phyloP scores from a whole-genome alignment of 2,329 filamentous ascomycete genomes.

The Exutisphaerella laricina region DNA sequence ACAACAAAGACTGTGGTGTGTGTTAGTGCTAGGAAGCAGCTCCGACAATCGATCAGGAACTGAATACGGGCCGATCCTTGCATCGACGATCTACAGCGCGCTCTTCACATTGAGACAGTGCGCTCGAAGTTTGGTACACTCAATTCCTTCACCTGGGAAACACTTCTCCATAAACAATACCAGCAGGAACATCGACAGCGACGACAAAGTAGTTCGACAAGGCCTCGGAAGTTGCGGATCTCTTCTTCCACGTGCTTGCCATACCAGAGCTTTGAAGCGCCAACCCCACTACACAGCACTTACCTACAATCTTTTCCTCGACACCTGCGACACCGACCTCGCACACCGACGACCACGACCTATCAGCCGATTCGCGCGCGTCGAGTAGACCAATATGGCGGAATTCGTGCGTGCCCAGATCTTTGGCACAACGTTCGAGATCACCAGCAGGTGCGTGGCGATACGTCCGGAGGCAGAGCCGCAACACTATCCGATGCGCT shows the following conservation, averaged over 20 bases:
- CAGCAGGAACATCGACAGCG: not conserved
- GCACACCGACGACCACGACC: not conserved
- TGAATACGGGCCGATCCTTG: not conserved
- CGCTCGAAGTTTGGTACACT: not conserved
- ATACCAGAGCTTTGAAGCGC: not conserved
- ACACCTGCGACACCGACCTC: not conserved
- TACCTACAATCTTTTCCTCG: not conserved
- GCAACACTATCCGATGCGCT: not conserved
- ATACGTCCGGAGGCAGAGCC: constrained; percentile 11
- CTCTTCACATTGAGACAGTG: no score
- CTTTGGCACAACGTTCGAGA: constrained; percentile 99
- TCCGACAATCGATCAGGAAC: not conserved
- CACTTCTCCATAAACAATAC: no score
- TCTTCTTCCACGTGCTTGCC: not conserved
- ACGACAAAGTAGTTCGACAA: not conserved
- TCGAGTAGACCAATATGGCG: constrained; percentile 59
- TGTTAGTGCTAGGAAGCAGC: not conserved
- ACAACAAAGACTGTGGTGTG: no score
- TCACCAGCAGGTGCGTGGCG: constrained; percentile 77
- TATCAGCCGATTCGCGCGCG: constrained; percentile 5
- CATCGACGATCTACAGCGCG: constrained; percentile 3
- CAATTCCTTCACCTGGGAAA: constrained; percentile 1
- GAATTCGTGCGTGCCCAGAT: constrained; percentile 99
- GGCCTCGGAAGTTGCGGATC: no score
- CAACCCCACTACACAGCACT: constrained; percentile 1